Percentiles rank a stretch among this genome's conserved stretches.
Conservation (phyloP, 306 rosid genomes). For the Prunus davidiana region DNA sequence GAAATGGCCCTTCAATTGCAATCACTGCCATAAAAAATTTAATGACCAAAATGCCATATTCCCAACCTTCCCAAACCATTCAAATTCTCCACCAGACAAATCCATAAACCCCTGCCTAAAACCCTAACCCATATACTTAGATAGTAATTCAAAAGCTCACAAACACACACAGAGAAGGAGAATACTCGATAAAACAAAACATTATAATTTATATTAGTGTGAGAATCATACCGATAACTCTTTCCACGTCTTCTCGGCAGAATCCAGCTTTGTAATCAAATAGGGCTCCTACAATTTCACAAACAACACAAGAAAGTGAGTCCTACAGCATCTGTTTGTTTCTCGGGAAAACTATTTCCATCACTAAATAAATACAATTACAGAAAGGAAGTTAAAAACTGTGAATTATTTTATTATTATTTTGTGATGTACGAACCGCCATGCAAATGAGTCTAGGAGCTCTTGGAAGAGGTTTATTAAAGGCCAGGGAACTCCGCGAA, state of each 20-base stretch:
- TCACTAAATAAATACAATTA: neutral
- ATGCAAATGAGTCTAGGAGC: slow-evolving; percentile 64
- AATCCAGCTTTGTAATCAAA: slow-evolving; percentile 77
- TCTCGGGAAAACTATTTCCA: neutral
- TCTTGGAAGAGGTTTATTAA: slow-evolving; percentile 29
- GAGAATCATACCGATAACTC: slow-evolving; percentile 74
- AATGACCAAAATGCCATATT: neutral
- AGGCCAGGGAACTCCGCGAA: slow-evolving; percentile 27
- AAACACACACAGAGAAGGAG: neutral
- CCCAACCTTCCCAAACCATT: neutral
- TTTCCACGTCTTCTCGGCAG: slow-evolving; percentile 95
- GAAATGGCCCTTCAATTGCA: neutral
- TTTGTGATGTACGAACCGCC: slow-evolving; percentile 57
- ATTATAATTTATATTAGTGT: neutral
- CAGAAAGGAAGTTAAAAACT: neutral
- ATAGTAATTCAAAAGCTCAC: neutral
- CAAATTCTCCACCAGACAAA: neutral
- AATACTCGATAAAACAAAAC: neutral
- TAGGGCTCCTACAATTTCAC: slow-evolving; percentile 68
- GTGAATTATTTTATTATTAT: neutral
- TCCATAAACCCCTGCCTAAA: neutral
- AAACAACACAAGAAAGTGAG: slow-evolving; percentile 4
- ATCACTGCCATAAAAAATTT: neutral
- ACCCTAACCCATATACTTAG: neutral
- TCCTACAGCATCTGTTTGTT: neutral